Base-by-base conservation (phyloP, 257 asterid genomes). In the Solanum gracilifrons region DNA sequence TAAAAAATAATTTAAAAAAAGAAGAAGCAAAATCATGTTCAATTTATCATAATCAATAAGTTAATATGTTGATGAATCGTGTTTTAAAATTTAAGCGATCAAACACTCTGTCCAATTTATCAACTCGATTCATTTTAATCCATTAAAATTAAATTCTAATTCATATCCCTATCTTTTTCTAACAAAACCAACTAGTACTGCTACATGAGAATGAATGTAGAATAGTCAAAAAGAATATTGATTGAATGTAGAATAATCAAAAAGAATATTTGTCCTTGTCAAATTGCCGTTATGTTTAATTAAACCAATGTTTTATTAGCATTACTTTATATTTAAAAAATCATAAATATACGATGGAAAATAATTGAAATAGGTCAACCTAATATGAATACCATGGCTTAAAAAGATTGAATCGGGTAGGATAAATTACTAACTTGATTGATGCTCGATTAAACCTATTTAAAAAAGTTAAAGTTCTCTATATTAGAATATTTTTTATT, bases 1-100 rank as follows among this genome's bases (percentile, higher is more conserved):
- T 9, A 0, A 9, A 39, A 9, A 39, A 0, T 9, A 11, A 2
- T n/a, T n/a, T n/a, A 1, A 0, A 1, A 23, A 9, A 5, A 11
- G 7, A 64, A 60, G 0, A 4, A 25, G 33, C 8, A 66, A 66
- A 25, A 25, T n/a, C 9, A 5, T 10, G 1, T 66, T 5, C 10
- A 64, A 64, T 4, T 64, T 64, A n/a, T 62, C 15, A 1, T 9
- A 62, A 9, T 23, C 31, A 11, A 62, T 62, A 1, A 23, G 3
- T 62, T 62, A 23, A 62, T 25, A 23, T 9, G 2, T 62, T n/a
- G 11, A 7, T 21, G 7, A 6, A n/a, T 43, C 12, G 16, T n/a
- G 11, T 62, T 62, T 23, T n/a, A 62, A 62, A 62, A 23, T 25
- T 66, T 66, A 66, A 15, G 16, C 4, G 2, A 7, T 66, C 9